phyloP scores from a whole-genome alignment of 495 filamentous ascomycete genomes.

The Rhypophila decipiens region DNA sequence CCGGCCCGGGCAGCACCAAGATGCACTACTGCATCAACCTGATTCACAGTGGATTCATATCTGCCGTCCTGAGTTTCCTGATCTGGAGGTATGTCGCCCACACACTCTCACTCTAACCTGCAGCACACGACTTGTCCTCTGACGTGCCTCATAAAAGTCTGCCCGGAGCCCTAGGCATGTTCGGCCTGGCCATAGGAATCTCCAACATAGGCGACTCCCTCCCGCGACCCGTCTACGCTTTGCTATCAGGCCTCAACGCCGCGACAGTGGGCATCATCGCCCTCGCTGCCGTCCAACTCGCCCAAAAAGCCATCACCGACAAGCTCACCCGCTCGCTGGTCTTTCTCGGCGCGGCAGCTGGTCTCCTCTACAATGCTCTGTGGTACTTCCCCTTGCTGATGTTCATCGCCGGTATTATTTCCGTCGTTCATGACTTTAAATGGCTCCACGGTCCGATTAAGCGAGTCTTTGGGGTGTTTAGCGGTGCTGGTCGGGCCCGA shows the following conservation, averaged over 20 bases:
- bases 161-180: conserved; percentile 75
- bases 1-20: conserved; percentile 73
- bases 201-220: conserved; percentile 53
- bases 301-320: conserved; percentile 73
- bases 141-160: too few relatives aligned
- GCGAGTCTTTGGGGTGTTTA: neutral
- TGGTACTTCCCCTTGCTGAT: conserved; percentile 82
- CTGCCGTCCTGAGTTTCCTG: conserved; percentile 58
- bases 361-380: conserved; percentile 67
- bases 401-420: conserved; percentile 47
- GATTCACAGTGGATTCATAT: conserved; percentile 56
- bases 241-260: conserved; percentile 73
- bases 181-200: conserved; percentile 61
- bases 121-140: too few relatives aligned
- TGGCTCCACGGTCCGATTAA: conserved; percentile 33
- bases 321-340: conserved; percentile 61
- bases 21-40: conserved; percentile 71
- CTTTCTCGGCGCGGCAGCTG: conserved; percentile 59
- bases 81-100: conserved; percentile 57
- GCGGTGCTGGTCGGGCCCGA: neutral
- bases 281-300: conserved; percentile 67
- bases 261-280: conserved; percentile 76
- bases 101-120: neutral
- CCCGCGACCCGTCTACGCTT: conserved; percentile 61
- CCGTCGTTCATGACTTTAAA: conserved; percentile 56